These are phyloP conservation scores for Zasmidium angulare DNA, from an alignment of 2,329 filamentous ascomycete species.

Conservation along the genomic window DNA sequence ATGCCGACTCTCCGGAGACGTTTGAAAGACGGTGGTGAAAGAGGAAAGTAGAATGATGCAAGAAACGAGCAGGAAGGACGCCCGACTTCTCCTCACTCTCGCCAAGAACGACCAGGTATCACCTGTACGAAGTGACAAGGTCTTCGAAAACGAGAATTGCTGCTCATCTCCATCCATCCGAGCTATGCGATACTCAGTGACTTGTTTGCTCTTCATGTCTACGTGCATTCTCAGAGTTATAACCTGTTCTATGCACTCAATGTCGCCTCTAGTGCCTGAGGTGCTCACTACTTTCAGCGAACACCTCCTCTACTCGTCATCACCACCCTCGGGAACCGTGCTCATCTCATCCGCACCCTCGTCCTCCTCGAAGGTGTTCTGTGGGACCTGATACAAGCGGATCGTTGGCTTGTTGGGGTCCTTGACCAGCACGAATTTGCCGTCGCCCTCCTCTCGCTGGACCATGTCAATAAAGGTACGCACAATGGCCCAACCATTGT, in stretches of 20 bases:
- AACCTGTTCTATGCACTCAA: too few species aligned
- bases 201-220: too few species aligned
- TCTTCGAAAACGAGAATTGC: not conserved
- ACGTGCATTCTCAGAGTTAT: too few species aligned
- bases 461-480: conserved; percentile 97
- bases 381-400: conserved; percentile 86
- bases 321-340: conserved; percentile 49
- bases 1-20: not conserved
- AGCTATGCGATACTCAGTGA: not conserved
- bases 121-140: not conserved
- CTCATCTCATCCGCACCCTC: conserved; percentile 73
- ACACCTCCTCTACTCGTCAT: not conserved
- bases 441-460: conserved; percentile 65
- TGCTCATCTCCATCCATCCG: not conserved
- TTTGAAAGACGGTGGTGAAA: not conserved
- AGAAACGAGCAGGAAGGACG: too few species aligned
- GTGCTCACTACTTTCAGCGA: too few species aligned
- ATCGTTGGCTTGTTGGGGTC: conserved; percentile 97
- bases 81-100: not conserved
- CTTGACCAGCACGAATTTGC: conserved; percentile 77
- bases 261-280: too few species aligned
- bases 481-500: conserved; percentile 98
- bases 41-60: not conserved
- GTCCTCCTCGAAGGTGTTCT: conserved; percentile 86
- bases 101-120: not conserved